Conservation (phyloP, 1,284 basidiomycete species). For the Malassezia dermatis region DNA sequence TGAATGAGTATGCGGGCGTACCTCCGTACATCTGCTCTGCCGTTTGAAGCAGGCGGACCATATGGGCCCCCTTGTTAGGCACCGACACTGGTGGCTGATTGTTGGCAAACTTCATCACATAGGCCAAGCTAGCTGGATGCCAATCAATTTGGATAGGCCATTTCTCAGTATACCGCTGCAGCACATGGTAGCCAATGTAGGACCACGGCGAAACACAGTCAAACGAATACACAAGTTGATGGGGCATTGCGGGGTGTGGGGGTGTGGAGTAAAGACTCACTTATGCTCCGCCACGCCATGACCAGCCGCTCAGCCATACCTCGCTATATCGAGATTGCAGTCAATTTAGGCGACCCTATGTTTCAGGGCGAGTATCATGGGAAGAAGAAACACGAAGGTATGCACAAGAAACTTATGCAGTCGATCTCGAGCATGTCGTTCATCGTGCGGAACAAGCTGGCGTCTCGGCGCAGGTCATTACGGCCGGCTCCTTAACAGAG, state of each 20-base stretch:
- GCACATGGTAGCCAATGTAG: conserved; percentile 29
- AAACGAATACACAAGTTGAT: conserved; percentile 33
- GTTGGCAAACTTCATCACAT: conserved; percentile 42
- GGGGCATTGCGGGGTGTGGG: conserved; percentile 17
- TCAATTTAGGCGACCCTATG: conserved; percentile 51
- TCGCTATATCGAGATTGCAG: conserved; percentile 50
- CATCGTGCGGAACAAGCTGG: conserved; percentile 58
- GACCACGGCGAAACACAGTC: conserved; percentile 44
- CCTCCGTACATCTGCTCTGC: conserved; percentile 29
- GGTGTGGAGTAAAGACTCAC: not conserved
- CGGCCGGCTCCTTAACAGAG: conserved; percentile 65
- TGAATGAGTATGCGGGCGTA: not conserved
- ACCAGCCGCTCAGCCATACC: not conserved
- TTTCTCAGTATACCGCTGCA: conserved; percentile 25
- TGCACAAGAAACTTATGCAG: conserved; percentile 35
- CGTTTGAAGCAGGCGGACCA: conserved; percentile 25
- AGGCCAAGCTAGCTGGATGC: conserved; percentile 32
- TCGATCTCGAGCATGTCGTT: conserved; percentile 61
- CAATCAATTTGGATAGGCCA: conserved; percentile 36
- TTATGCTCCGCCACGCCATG: not conserved
- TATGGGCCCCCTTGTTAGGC: conserved; percentile 36
- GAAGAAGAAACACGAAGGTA: conserved; percentile 34
- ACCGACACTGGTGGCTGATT: conserved; percentile 42
- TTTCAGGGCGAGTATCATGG: conserved; percentile 52
- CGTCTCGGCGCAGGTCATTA: conserved; percentile 68